phyloP scores from a whole-genome alignment of 345 rosid genomes.

The Fremontodendron californicum region DNA sequence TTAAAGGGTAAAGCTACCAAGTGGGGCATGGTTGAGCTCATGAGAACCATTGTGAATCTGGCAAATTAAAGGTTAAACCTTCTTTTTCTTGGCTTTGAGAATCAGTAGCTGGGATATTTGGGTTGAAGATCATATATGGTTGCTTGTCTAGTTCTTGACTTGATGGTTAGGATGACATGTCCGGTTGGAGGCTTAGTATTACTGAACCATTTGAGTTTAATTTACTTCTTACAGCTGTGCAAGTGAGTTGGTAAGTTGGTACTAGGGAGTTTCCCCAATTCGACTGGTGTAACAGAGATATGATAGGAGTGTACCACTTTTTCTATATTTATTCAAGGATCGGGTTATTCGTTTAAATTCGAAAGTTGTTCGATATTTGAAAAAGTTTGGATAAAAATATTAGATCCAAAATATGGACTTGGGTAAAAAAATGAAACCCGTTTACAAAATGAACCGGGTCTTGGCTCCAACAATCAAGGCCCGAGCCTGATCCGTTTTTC shows the following conservation, averaged over 20 bases:
- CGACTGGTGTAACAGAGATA: too few species aligned
- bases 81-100: neutral
- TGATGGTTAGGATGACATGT: neutral
- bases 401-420: too few species aligned
- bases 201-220: neutral
- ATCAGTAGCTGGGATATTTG: neutral
- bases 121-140: neutral
- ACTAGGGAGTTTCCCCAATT: neutral
- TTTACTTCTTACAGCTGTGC: neutral
- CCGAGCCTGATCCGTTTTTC: too few species aligned
- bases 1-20: neutral
- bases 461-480: too few species aligned
- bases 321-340: too few species aligned
- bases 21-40: neutral
- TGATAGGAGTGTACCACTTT: neutral
- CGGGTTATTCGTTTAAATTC: too few species aligned
- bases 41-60: neutral
- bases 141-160: neutral
- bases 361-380: too few species aligned
- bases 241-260: neutral
- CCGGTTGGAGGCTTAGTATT: neutral
- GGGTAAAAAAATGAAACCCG: too few species aligned
- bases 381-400: too few species aligned
- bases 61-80: neutral
- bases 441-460: too few species aligned